Evolutionary conservation across 768 basidiomycete species (phyloP), one percentile per base, ranked within the genome.

Genomic region (Amanita thiersii): DNA sequence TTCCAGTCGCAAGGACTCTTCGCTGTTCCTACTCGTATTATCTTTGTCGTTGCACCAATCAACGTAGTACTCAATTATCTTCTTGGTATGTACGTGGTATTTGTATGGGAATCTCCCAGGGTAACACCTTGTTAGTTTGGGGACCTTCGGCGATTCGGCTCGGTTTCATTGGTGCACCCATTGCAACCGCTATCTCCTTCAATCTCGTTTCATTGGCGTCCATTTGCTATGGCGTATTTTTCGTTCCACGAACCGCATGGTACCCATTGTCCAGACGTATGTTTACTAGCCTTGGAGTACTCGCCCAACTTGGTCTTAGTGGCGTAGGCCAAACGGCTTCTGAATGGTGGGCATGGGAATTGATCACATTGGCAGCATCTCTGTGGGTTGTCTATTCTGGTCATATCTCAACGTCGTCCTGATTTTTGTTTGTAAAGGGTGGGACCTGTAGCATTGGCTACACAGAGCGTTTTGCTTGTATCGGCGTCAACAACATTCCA

Each of bases 281-380:
- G 51, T 85, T 91, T 57, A 76, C 72, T 2, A 72, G 69, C 42
- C 69, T 91, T 14, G 77, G 81, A 1, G 60, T 85, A 5, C 58
- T 97, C 30, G 66, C 82, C 4, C 77, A 74, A 31, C 69, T 98
- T 0, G 89, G 93, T 0, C 52, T 93, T 3, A 86, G 86, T 7
- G 92, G 94, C 7, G 77, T 89, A 15, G 83, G 79, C 0, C 89
- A 91, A 58, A 82, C 77, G 3, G 88, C 87, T 1, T 80, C 78
- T 3, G 94, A 96, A 60, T 98, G 93, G 94, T 97, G 93, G 91
- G 82, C 85, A 28, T 94, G 94, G 94, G 92, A 96, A 61, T 71
- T 90, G 4, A 61, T 86, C 23, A 81, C 80, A 17, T 63, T 77
- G 1, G 72, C 68, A 4, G 75, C 75, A 3, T 70, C 69, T 47